Evolutionary conservation across 305 asterid genomes (phyloP).

Genomic region (Euphrasia arctica): DNA sequence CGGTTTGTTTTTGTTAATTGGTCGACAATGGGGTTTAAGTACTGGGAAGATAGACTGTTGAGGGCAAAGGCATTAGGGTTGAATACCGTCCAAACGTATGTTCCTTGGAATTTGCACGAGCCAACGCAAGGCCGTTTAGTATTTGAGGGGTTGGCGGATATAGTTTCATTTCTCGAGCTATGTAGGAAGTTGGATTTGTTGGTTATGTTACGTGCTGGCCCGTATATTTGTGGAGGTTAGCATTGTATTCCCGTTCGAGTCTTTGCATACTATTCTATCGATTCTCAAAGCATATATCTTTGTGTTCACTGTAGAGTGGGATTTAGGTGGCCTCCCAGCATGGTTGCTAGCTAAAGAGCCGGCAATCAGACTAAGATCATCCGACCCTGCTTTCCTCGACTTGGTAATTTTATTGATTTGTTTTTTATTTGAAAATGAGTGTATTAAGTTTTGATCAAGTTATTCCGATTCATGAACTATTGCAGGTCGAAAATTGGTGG

Average conservation of each 20-base stretch:
- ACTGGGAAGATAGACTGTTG: slow-evolving; percentile 92
- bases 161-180: slow-evolving; percentile 62
- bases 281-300: neutral
- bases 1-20: neutral
- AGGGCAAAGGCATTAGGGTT: slow-evolving; percentile 93
- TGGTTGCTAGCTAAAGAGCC: slow-evolving; percentile 92
- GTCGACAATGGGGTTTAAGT: slow-evolving; percentile 34
- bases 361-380: slow-evolving; percentile 68
- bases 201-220: slow-evolving; percentile 95
- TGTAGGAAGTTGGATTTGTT: slow-evolving; percentile 78
- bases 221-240: slow-evolving; percentile 96
- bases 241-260: neutral
- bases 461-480: slow-evolving; percentile 20
- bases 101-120: slow-evolving; percentile 96
- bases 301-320: slow-evolving; percentile 71
- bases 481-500: slow-evolving; percentile 95
- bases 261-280: neutral
- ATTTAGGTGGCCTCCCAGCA: slow-evolving; percentile 95
- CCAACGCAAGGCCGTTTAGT: slow-evolving; percentile 60
- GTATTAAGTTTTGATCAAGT: neutral
- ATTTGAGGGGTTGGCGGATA: slow-evolving; percentile 80
- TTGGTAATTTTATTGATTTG: slow-evolving; percentile 41
- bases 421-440: neutral
- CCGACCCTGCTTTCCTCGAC: slow-evolving; percentile 72
- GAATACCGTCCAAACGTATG: slow-evolving; percentile 87